A percentile compares a stretch with the other conserved stretches of the same genome.
Evolutionary conservation across 805 yeast genomes (phyloP).

Genomic region (Candida tallmaniae): DNA sequence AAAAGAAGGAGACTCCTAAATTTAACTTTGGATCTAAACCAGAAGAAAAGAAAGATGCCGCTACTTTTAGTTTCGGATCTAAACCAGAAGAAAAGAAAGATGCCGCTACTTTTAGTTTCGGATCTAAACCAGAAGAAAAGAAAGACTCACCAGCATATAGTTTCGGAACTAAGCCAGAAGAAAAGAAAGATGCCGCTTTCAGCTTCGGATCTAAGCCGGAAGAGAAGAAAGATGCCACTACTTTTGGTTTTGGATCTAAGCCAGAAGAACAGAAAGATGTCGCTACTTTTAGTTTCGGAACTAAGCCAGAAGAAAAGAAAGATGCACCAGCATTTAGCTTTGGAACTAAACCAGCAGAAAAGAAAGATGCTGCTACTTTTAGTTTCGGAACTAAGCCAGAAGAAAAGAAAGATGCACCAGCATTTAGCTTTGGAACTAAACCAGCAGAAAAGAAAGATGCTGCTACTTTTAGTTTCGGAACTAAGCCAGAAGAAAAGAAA

Average conservation of each 20-base stretch:
- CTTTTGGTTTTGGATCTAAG: conserved; percentile 6
- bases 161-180: conserved; percentile 8
- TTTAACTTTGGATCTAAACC: conserved; percentile 7
- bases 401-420: conserved; percentile 3
- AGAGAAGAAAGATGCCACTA: conserved; percentile 2
- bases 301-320: not conserved
- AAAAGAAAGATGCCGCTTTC: conserved; percentile 6
- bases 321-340: conserved; percentile 7
- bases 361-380: conserved; percentile 6
- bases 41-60: conserved; percentile 3
- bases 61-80: conserved; percentile 16
- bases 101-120: conserved; percentile 7
- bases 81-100: conserved; percentile 1
- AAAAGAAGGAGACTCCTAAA: conserved; percentile 2
- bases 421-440: conserved; percentile 4
- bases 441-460: conserved; percentile 2
- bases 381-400: conserved; percentile 5
- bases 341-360: conserved; percentile 6
- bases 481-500: not conserved
- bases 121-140: conserved; percentile 12
- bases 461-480: conserved; percentile 15
- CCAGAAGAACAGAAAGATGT: conserved; percentile 7
- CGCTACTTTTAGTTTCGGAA: conserved; percentile 9
- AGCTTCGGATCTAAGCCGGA: conserved; percentile 5
- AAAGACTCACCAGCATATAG: conserved; percentile 1